Percentiles rank a stretch among this genome's conserved stretches.
Conservation (phyloP, 2,329 filamentous ascomycete genomes). For the Aspergillus quadricinctus region DNA sequence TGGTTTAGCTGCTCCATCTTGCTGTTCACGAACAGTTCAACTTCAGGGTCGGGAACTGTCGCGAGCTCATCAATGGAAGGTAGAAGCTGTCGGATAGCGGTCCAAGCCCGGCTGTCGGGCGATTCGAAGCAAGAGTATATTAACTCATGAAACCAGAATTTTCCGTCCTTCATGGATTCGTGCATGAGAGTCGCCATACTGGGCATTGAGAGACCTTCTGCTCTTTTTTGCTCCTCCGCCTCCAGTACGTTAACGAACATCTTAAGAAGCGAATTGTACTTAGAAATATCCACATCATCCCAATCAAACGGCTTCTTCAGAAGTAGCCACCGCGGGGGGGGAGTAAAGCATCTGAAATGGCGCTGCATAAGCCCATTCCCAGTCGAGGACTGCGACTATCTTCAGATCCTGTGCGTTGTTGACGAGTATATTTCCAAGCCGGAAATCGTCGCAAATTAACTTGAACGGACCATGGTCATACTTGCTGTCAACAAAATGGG, state of each 20-base stretch:
- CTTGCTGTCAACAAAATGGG: not conserved
- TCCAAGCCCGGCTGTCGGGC: not conserved
- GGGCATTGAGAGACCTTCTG: not conserved
- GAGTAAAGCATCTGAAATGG: constrained; percentile 2
- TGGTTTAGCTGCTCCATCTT: not conserved
- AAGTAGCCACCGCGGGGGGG: constrained; percentile 2
- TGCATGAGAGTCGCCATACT: not conserved
- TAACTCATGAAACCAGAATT: not conserved
- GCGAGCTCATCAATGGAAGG: not conserved
- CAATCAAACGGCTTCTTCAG: constrained; percentile 2
- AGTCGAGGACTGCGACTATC: constrained; percentile 2
- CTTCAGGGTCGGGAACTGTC: not conserved
- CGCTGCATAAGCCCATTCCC: constrained; percentile 4
- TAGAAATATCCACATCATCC: not conserved
- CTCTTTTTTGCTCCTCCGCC: not conserved
- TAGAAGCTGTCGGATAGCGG: not conserved
- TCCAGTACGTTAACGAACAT: not conserved
- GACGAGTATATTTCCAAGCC: not conserved
- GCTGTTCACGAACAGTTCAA: not conserved
- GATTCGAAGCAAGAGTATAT: not conserved
- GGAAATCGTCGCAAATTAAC: not conserved
- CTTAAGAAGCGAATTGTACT: not conserved
- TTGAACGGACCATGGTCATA: constrained; percentile 7
- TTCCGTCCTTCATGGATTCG: not conserved
- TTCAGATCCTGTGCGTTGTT: constrained; percentile 1